Evolutionary conservation across 1,284 basidiomycete genomes (phyloP).

Genomic region (Sanghuangporus weigelae): DNA sequence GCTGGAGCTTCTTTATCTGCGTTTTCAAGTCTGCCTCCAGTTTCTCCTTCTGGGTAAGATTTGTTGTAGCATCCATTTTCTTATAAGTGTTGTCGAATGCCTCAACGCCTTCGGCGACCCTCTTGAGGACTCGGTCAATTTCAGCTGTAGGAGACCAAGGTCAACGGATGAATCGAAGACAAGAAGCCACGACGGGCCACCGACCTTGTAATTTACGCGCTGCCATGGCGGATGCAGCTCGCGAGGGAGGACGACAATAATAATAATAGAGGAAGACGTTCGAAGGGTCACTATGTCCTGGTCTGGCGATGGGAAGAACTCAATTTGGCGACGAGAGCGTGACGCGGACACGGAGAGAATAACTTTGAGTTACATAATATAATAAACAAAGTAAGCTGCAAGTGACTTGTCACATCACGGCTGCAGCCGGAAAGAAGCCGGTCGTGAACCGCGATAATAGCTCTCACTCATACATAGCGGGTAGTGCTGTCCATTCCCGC

Average conservation of each 20-base stretch:
- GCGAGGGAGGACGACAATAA: conserved; percentile 7
- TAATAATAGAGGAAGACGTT: neutral
- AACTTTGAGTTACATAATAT: neutral
- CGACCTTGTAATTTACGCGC: conserved; percentile 78
- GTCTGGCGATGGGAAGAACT: conserved; percentile 1
- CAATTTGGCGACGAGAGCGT: neutral
- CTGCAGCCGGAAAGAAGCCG: neutral
- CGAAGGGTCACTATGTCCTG: neutral
- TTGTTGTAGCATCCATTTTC: conserved; percentile 92
- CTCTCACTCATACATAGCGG: neutral
- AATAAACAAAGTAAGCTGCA: neutral
- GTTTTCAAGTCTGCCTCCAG: conserved; percentile 93
- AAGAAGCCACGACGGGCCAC: conserved; percentile 22
- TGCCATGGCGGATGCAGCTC: conserved; percentile 50
- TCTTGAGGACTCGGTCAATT: conserved; percentile 95
- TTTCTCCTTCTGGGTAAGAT: conserved; percentile 96
- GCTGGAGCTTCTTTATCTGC: conserved; percentile 98
- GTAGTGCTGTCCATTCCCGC: conserved; percentile 15
- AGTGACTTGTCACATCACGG: neutral
- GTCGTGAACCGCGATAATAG: conserved; percentile 4
- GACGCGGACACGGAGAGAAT: neutral
- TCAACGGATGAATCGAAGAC: neutral
- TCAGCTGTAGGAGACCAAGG: conserved; percentile 56
- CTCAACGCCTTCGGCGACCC: conserved; percentile 91
- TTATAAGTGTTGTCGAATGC: conserved; percentile 93